phyloP scores from a whole-genome alignment of 176 grass and related monocot genomes.

The Dendrocalamus sinicus region DNA sequence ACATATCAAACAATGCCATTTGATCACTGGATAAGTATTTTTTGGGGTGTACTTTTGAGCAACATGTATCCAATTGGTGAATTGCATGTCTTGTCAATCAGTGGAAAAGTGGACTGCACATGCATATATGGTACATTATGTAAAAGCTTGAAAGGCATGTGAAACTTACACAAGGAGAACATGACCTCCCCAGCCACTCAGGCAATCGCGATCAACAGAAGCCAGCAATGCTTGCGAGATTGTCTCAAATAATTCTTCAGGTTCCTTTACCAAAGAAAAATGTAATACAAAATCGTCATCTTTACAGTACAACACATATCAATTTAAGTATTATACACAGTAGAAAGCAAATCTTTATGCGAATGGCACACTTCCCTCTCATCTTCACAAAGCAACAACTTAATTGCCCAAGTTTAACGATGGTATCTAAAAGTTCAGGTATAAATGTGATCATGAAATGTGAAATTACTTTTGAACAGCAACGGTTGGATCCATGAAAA shows the following conservation, averaged over 20 bases:
- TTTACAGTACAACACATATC: background rate
- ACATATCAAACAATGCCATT: background rate
- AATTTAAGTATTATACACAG: background rate
- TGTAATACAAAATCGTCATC: background rate
- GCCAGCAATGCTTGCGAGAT: conserved; percentile 87
- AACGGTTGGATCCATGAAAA: background rate
- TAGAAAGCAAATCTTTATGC: background rate
- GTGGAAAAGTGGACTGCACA: background rate
- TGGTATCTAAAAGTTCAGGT: background rate
- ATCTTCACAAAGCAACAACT: background rate
- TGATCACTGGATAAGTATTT: background rate
- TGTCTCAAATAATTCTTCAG: conserved; percentile 92
- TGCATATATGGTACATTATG: background rate
- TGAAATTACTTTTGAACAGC: background rate
- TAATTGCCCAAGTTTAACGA: background rate
- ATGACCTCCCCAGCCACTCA: conserved; percentile 90
- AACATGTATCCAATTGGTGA: background rate
- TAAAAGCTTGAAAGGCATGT: background rate
- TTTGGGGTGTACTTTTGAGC: background rate
- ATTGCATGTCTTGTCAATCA: background rate
- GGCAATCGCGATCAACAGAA: conserved; percentile 88
- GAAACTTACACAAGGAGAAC: conserved; percentile 85
- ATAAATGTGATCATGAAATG: background rate
- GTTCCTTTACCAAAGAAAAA: conserved; percentile 64
- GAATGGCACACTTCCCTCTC: background rate